These are phyloP conservation scores for Populus euphratica DNA, from an alignment of 345 rosid genomes.

Conservation along the genomic window DNA sequence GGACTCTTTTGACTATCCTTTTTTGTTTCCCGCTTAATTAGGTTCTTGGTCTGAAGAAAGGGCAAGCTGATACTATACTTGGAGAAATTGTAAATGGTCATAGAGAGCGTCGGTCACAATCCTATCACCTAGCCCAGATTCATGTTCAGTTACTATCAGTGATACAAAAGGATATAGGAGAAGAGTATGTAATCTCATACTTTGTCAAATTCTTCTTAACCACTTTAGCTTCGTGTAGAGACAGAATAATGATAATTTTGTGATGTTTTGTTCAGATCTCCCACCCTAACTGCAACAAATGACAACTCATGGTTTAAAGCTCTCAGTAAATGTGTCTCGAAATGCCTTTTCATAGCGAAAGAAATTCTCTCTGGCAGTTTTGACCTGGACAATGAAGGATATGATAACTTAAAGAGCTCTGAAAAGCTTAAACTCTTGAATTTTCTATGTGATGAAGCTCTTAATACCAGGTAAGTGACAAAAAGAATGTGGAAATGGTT, in stretches of 20 bases:
- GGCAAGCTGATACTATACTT: constrained; percentile 61
- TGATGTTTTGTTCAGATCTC: constrained; percentile 38
- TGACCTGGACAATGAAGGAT: constrained; percentile 37
- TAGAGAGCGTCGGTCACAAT: constrained; percentile 45
- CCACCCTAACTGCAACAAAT: constrained; percentile 40
- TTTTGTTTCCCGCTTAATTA: constrained; percentile 14
- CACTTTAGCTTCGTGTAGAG: neutral
- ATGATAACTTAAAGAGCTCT: constrained; percentile 35
- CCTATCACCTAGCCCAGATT: constrained; percentile 48
- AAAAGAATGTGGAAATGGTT: neutral
- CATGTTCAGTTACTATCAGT: constrained; percentile 54
- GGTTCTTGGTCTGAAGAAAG: constrained; percentile 71
- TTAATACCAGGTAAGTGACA: constrained; percentile 53
- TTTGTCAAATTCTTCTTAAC: neutral
- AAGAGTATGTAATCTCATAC: constrained; percentile 38
- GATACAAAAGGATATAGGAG: constrained; percentile 47
- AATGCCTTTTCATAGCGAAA: constrained; percentile 33
- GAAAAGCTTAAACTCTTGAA: constrained; percentile 54
- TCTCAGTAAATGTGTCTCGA: constrained; percentile 39
- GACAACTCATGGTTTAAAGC: constrained; percentile 57
- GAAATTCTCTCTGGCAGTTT: constrained; percentile 38
- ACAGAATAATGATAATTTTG: constrained; percentile 7
- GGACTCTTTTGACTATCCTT: neutral
- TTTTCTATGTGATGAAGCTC: constrained; percentile 65
- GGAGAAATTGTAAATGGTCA: constrained; percentile 54